Evolutionary conservation across 2,329 filamentous ascomycete genomes (phyloP), one percentile per base, ranked within the genome.

Genomic region (Drechmeria coniospora): DNA sequence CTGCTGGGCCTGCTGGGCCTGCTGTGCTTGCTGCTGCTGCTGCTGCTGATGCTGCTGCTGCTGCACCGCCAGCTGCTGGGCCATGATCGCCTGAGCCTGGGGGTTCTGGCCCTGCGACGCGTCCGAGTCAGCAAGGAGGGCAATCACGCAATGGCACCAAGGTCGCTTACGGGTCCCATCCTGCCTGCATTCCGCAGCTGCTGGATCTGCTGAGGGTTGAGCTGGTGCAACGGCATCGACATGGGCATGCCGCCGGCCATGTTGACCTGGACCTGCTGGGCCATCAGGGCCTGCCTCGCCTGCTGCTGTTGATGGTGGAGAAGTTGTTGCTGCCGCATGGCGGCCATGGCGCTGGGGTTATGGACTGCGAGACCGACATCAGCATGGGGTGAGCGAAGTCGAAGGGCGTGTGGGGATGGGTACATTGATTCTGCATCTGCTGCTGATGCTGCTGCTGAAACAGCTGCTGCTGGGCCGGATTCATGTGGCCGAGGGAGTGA

Each of bases 401-500:
- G 22, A 4, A 6, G 6, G 19, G 13, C 9, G 15, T 2, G 27
- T 19, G 21, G 14, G 15, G 23, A 15, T 18, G 43, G 45, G 23
- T 46, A 54, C 51, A 54, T 36, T 54, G 49, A 11, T 42, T 41
- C 22, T 53, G 47, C 28, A 51, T 38, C 30, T 49, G 40, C 21
- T 54, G 51, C 28, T 43, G 40, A 27, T 65, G 59, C 25, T 62
- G 59, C 35, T 69, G 67, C 31, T 68, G 69, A 34, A 73, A 63
- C 46, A 74, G 56, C 38, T 71, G 68, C 33, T 58, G 56, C 42
- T 66, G 63, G 28, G 57, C 62, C 23, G 77, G 75, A 44, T 63
- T 79, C 29, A 84, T 49, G 46, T 86, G 79, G 45, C 77, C 74
- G 42, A 84, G 55, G 12, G 74, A 74, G 53, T 82, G 78, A 32